A percentile compares a stretch with the other conserved stretches of the same genome.
Conservation (phyloP, 306 rosid genomes). For the Dalbergia cochinchinensis region DNA sequence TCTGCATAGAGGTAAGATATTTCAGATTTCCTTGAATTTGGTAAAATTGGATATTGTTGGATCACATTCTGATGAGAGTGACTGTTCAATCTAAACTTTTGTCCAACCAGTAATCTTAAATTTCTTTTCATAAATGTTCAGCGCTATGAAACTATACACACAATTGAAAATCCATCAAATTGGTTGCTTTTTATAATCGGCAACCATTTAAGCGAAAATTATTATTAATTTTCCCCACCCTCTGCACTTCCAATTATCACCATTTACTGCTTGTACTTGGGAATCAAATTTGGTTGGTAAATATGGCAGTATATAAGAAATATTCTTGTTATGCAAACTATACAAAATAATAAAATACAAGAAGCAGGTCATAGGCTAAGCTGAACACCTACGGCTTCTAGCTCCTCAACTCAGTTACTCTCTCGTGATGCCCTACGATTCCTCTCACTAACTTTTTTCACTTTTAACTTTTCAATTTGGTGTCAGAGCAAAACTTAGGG, state of each 20-base stretch:
- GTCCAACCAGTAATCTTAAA: neutral
- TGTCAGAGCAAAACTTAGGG: too few species aligned
- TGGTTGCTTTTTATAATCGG: too few species aligned
- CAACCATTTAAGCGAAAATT: too few species aligned
- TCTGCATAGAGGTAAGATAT: slow-evolving; percentile 55
- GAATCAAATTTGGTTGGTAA: neutral
- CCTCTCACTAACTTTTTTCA: too few species aligned
- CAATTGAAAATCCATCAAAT: neutral
- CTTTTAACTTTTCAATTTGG: too few species aligned
- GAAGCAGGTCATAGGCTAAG: too few species aligned
- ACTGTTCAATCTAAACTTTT: neutral
- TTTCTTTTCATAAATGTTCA: neutral
- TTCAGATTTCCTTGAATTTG: neutral
- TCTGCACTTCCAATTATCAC: neutral
- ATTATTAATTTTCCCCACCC: too few species aligned
- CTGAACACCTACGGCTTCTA: too few species aligned
- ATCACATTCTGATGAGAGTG: neutral
- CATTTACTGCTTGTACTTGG: neutral
- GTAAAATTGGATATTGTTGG: neutral
- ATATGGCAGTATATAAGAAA: neutral
- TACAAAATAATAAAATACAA: too few species aligned
- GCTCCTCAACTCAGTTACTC: too few species aligned
- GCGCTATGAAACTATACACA: neutral
- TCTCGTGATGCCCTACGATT: too few species aligned
- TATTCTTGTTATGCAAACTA: neutral